Base-by-base conservation (phyloP, 2,329 filamentous ascomycete genomes). In the Emericellopsis atlantica region DNA sequence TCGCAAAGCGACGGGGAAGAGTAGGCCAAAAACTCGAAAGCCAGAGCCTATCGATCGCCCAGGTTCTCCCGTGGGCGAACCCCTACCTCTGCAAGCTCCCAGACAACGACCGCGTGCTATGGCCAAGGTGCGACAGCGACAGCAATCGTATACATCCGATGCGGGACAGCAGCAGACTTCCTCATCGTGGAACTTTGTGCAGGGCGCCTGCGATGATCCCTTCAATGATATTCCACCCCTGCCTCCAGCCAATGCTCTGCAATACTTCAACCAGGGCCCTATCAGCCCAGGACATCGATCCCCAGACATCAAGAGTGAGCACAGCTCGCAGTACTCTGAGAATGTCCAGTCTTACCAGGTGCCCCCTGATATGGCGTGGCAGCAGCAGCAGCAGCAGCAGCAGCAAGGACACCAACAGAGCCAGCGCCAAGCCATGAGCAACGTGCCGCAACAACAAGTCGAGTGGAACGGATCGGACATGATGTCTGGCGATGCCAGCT, bases 241-340 rank as follows among this genome's bases (percentile, higher is more conserved):
- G n/a, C 48, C 42, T n/a, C 47, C 43, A 29, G 45, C 43, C 41
- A 49, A 29, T 32, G 47, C 48, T 18, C 44, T 54, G 48, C 53
- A 51, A 31, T 60, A 51, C 46, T 61, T 56, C 47, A 51, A 48
- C 34, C 51, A 54, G 22, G 49, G 51, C 37, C 2, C 7, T 32
- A 53, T 59, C 36, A 52, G 58, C 41, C 61, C 63, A 29, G 61
- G 64, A 12, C 50, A 60, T 36, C 58, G 58, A 44, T 66, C 64
- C 2, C 64, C 63, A 9, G 51, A 54, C 8, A 46, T 62, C 41
- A 58, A 57, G 48, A 47, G 49, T 40, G 54, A 58, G 40, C 48
- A 51, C 23, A 48, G 46, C 8, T 51, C 49, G 37, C 59, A 56
- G 40, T 51, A 52, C 16, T 44, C 44, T n/a, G 45, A 40, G 15